Conservation (phyloP, 305 asterid species). For the Stenogyne calaminthoides region DNA sequence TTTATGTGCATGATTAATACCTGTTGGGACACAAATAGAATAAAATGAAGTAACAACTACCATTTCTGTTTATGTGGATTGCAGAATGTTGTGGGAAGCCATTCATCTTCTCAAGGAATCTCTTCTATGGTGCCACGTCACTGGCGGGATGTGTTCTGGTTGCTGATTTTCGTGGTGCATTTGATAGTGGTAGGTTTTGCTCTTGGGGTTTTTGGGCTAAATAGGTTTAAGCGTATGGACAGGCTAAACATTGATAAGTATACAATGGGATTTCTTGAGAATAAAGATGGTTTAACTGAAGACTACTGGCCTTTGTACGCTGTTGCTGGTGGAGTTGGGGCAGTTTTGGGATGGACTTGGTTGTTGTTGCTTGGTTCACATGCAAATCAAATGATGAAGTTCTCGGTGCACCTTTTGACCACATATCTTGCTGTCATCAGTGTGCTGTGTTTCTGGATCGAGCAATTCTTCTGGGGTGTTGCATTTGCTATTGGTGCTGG, state of each 20-base stretch:
- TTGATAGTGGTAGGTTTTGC: conserved; percentile 70
- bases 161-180: conserved; percentile 71
- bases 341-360: conserved; percentile 85
- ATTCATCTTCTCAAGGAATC: conserved; percentile 48
- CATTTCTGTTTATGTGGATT: conserved; percentile 27
- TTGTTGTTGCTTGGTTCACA: conserved; percentile 79
- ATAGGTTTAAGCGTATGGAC: conserved; percentile 76
- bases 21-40: conserved; percentile 5
- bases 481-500: conserved; percentile 87
- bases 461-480: conserved; percentile 88
- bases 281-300: conserved; percentile 81
- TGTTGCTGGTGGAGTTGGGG: conserved; percentile 75
- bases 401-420: conserved; percentile 85
- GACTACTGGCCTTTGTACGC: conserved; percentile 92
- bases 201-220: conserved; percentile 80
- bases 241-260: conserved; percentile 86
- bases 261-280: conserved; percentile 76
- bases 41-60: not conserved
- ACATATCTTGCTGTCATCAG: conserved; percentile 95
- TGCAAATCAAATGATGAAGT: conserved; percentile 79
- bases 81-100: conserved; percentile 66
- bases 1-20: not conserved
- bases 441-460: conserved; percentile 84
- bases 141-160: conserved; percentile 95
- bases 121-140: conserved; percentile 59